phyloP scores from a whole-genome alignment of 169 alveolate species.

The Eimeria tenella region DNA sequence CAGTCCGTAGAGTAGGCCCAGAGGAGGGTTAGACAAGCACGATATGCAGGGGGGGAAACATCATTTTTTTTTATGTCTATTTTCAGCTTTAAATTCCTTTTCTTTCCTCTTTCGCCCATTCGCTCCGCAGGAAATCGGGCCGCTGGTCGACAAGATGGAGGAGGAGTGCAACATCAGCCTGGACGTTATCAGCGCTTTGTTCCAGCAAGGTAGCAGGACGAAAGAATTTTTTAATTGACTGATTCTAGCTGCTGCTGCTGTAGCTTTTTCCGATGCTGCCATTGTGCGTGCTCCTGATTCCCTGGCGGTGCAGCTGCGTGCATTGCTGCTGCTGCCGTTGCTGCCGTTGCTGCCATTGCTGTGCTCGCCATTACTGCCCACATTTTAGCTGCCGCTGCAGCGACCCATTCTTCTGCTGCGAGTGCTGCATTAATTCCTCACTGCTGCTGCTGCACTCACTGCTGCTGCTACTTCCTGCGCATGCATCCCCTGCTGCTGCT shows the following conservation, averaged over 20 bases:
- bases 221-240: background rate
- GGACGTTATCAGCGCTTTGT: slow-evolving; percentile 46
- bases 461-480: background rate
- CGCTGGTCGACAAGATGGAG: slow-evolving; percentile 72
- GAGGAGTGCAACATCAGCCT: slow-evolving; percentile 57
- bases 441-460: background rate
- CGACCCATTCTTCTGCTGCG: background rate
- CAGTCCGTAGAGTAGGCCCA: no score
- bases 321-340: background rate
- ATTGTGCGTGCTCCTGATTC: background rate
- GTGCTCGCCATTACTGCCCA: background rate
- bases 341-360: background rate
- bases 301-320: no score
- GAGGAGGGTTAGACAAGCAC: no score
- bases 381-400: background rate
- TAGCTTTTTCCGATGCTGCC: background rate
- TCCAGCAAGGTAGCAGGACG: slow-evolving; percentile 55
- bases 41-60: no score
- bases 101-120: background rate
- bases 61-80: background rate
- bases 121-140: slow-evolving; percentile 59
- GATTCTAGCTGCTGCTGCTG: background rate
- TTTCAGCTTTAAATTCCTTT: background rate
- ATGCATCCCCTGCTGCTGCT: background rate
- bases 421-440: background rate